phyloP scores from a whole-genome alignment of 1,139 yeast species.

The Geotrichum europaeum region DNA sequence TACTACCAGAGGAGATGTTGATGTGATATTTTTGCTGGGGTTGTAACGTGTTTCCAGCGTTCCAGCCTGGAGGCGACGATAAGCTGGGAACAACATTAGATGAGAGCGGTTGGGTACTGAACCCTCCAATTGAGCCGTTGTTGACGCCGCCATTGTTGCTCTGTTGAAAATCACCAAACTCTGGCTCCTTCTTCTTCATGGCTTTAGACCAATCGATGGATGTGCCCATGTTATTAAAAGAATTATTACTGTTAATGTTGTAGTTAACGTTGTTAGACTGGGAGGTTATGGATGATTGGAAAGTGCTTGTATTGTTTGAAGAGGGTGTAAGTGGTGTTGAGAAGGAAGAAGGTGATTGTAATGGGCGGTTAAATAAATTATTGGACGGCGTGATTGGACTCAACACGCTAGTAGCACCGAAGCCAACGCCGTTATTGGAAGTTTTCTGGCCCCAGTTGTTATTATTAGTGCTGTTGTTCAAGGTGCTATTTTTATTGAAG shows the following conservation, averaged over 20 bases:
- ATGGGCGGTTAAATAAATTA: neutral
- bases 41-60: neutral
- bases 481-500: neutral
- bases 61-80: conserved; percentile 6
- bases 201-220: conserved; percentile 15
- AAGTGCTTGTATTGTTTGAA: neutral
- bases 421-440: neutral
- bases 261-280: neutral
- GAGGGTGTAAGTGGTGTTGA: neutral
- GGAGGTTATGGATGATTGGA: neutral
- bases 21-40: conserved; percentile 9
- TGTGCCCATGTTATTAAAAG: neutral
- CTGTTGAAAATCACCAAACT: conserved; percentile 4
- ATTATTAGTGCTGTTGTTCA: neutral
- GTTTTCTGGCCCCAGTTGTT: neutral
- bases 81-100: neutral
- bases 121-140: neutral
- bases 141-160: neutral
- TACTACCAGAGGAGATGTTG: neutral
- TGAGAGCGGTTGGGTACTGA: neutral
- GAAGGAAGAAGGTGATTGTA: neutral
- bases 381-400: neutral
- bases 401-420: neutral
- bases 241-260: neutral
- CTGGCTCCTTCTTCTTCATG: neutral